Conservation (phyloP, 768 basidiomycete species). For the Phallus indusiatus region DNA sequence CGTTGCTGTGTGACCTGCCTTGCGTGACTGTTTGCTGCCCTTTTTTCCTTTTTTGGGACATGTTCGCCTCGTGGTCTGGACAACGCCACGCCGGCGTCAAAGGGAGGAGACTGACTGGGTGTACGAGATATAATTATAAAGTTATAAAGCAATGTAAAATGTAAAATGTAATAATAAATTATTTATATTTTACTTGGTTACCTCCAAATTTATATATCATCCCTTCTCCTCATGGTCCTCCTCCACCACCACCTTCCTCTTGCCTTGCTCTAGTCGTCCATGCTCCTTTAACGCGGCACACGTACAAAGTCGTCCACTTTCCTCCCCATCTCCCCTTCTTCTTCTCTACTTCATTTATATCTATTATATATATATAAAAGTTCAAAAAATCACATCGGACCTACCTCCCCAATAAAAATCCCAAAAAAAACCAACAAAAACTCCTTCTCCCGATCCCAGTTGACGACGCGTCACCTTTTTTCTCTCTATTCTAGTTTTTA, state of each 20-base stretch:
- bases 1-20: too few species aligned
- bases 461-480: background rate
- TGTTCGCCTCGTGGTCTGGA: background rate
- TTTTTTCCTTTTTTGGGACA: background rate
- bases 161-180: background rate
- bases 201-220: background rate
- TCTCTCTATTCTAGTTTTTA: background rate
- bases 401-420: too few species aligned
- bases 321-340: background rate
- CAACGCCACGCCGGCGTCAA: background rate
- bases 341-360: background rate
- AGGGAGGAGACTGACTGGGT: background rate
- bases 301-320: background rate
- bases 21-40: too few species aligned
- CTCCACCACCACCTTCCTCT: background rate
- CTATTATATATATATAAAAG: background rate
- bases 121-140: background rate
- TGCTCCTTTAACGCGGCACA: constrained; percentile 5
- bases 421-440: too few species aligned
- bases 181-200: background rate
- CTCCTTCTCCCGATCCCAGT: background rate
- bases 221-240: background rate
- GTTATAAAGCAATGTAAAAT: too few species aligned
- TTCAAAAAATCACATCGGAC: background rate
- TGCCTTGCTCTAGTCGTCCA: constrained; percentile 1